Base-by-base conservation (phyloP, 2,329 filamentous ascomycete species). In the Colletotrichum spinosum region DNA sequence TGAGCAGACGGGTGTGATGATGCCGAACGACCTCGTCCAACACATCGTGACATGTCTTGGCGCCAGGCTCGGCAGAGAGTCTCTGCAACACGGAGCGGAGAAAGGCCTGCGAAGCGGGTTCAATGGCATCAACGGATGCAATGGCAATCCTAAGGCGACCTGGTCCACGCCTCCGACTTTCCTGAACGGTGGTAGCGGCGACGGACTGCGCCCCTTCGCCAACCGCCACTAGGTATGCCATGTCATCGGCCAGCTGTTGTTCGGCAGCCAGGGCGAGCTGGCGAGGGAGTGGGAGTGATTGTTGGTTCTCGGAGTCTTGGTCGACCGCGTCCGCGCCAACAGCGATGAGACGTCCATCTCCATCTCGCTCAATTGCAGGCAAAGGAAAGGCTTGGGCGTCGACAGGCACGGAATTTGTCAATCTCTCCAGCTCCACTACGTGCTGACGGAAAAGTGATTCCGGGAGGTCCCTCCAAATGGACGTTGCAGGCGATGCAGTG, bases 131-230 rank as follows among this genome's bases (percentile, higher is more conserved):
- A 3, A 65, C 60, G 3, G 67, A 68, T 12, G 67, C 67, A 25
- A 68, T 41, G 15, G 60, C 55, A 46, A 67, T 39, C 17, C 39
- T 58, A 9, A 68, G 55, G 9, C 48, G 37, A 11, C 44, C 37
- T 6, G n/a, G 46, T 25, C 34, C 7, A 2, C 15, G 33, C 10
- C 25, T 8, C 3, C 50, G 52, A 38, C 37, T 33, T 50, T 67
- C 65, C 45, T 68, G 67, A 8, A 68, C 49, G 8, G 67, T 68
- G 13, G 67, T 46, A 15, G 67, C 67, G 42, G 67, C 67, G 13
- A 68, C 67, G 4, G 65, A 67, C 56, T 68, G 67, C 15, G 67
- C 67, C 15, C 67, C 67, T 39, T 68, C 67, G 8, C 67, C 67
- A 25, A 68, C 60, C 4, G 67, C 67, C 6, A 64, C 50, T 2